Evolutionary conservation across 108 stramenopile species (phyloP).

Genomic region (Pseudonitzschia delicatissima): DNA sequence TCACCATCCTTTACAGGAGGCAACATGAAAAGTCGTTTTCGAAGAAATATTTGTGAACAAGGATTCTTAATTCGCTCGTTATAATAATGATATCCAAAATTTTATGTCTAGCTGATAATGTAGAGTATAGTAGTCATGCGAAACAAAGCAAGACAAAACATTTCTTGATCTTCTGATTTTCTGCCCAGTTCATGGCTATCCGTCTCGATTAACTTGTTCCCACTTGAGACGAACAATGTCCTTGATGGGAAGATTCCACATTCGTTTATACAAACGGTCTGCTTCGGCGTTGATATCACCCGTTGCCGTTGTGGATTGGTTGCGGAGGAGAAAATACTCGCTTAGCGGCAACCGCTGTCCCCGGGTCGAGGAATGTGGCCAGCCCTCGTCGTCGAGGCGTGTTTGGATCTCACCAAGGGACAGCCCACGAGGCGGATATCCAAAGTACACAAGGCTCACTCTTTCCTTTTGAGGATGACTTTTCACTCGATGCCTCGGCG

Average conservation of each 20-base stretch:
- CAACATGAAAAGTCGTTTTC: no score
- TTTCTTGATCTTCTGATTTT: no score
- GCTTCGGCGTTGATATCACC: not conserved
- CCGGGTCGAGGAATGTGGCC: slow-evolving; percentile 2
- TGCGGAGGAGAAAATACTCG: slow-evolving; percentile 26
- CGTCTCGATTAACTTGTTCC: slow-evolving; percentile 8
- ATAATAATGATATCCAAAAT: no score
- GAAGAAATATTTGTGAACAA: no score
- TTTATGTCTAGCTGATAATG: no score
- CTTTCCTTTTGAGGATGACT: slow-evolving; percentile 8
- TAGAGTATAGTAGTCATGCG: no score
- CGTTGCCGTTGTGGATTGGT: slow-evolving; percentile 11
- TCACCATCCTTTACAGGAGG: no score
- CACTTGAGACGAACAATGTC: slow-evolving; percentile 8
- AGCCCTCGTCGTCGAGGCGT: not conserved
- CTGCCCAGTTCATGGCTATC: no score
- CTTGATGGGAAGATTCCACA: slow-evolving; percentile 6
- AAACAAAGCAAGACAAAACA: no score
- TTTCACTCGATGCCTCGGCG: slow-evolving; percentile 20
- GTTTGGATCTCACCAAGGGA: slow-evolving; percentile 9
- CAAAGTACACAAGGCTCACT: slow-evolving; percentile 28
- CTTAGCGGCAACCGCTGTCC: slow-evolving; percentile 1
- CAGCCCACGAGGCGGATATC: slow-evolving; percentile 17
- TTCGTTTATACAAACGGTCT: not conserved
- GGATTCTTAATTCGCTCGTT: no score